phyloP scores from a whole-genome alignment of 2,329 filamentous ascomycete genomes.

The Phoma sp. region DNA sequence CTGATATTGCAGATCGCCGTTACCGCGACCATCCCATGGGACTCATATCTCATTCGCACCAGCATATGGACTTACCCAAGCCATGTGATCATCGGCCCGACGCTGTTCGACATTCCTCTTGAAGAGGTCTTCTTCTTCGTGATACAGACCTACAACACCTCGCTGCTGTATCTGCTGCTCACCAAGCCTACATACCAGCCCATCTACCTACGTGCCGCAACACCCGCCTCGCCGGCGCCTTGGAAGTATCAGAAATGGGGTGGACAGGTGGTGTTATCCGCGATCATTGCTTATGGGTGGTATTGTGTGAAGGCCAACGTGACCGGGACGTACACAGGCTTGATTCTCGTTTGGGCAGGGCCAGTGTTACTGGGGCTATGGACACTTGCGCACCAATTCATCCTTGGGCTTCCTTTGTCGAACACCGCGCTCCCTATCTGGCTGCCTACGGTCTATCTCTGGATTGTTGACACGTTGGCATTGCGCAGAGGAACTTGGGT shows the following conservation, averaged over 20 bases:
- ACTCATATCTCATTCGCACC: conserved; percentile 74
- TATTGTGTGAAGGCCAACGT: conserved; percentile 56
- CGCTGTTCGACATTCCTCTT: conserved; percentile 68
- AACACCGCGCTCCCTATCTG: conserved; percentile 67
- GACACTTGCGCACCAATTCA: conserved; percentile 69
- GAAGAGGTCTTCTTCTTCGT: conserved; percentile 82
- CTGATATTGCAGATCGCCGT: conserved; percentile 64
- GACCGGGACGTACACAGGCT: conserved; percentile 69
- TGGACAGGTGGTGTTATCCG: conserved; percentile 61
- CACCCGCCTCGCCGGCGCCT: conserved; percentile 34
- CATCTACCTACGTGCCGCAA: conserved; percentile 57
- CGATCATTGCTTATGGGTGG: conserved; percentile 55
- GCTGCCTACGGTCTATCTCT: conserved; percentile 73
- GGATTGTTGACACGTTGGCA: conserved; percentile 74
- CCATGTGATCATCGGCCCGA: conserved; percentile 69
- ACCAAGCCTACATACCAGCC: conserved; percentile 69
- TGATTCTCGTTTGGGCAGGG: conserved; percentile 73
- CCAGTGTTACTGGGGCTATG: conserved; percentile 72
- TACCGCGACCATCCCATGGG: conserved; percentile 75
- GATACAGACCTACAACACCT: conserved; percentile 77
- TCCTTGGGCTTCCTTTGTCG: conserved; percentile 65
- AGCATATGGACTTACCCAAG: conserved; percentile 75
- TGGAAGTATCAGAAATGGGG: conserved; percentile 51
- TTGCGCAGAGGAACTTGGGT: conserved; percentile 74
- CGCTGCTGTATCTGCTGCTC: conserved; percentile 70